A percentile compares a stretch with the other conserved stretches of the same genome.
phyloP scores from a whole-genome alignment of 176 grass and related monocot species.

The Leersia perrieri region DNA sequence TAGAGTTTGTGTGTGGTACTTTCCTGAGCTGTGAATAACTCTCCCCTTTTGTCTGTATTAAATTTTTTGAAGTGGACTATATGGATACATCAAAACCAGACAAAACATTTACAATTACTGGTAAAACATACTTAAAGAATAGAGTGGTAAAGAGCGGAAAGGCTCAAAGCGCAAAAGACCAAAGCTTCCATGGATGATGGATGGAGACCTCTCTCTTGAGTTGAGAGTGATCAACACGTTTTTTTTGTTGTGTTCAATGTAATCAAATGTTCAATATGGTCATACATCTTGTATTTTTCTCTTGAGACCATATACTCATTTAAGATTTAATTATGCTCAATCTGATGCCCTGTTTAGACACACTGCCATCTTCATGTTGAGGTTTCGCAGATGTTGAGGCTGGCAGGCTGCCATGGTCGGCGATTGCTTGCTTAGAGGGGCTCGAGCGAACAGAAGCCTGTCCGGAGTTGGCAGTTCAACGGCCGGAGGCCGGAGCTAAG shows the following conservation, averaged over 20 bases:
- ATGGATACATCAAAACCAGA: not conserved
- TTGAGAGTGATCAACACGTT: not conserved
- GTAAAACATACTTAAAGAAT: not conserved
- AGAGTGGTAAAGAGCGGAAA: not conserved
- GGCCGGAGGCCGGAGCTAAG: not conserved
- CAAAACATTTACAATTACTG: not conserved
- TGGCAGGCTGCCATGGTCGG: not conserved
- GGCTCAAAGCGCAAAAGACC: not conserved
- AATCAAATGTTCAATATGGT: not conserved
- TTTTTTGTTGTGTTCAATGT: not conserved
- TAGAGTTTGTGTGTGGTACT: constrained; percentile 16
- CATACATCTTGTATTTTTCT: not conserved
- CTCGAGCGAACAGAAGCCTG: not conserved
- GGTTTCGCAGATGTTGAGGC: not conserved
- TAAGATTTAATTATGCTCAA: not conserved
- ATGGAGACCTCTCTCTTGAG: not conserved
- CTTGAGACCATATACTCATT: not conserved
- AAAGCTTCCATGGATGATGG: not conserved
- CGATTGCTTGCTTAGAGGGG: not conserved
- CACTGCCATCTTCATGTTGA: not conserved
- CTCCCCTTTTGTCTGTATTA: constrained; percentile 23
- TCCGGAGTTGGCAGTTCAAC: not conserved
- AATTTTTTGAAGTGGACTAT: constrained; percentile 42
- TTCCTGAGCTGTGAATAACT: constrained; percentile 52
- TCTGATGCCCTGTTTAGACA: not conserved